These are phyloP conservation scores for Brassica carinata DNA, from an alignment of 345 rosid genomes.

Conservation along the genomic window DNA sequence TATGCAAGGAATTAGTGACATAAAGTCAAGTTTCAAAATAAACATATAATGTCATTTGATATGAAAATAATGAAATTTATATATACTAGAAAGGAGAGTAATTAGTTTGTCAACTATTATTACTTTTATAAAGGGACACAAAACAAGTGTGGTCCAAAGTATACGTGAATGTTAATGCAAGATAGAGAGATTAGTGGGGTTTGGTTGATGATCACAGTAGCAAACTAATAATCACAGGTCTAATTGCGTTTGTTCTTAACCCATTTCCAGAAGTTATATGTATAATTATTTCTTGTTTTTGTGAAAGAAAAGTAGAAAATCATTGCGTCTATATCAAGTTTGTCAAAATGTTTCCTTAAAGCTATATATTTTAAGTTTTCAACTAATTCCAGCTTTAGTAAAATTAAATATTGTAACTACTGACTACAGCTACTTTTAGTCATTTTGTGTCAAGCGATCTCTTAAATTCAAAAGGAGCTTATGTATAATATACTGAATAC, in stretches of 20 bases:
- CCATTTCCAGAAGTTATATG: not conserved
- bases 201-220: constrained; percentile 3
- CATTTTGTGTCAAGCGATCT: constrained; percentile 1
- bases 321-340: not conserved
- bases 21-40: not conserved
- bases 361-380: not conserved
- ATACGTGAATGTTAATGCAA: not conserved
- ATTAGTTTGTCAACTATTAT: not conserved
- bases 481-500: no score
- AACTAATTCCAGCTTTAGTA: not conserved
- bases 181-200: constrained; percentile 5
- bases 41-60: not conserved
- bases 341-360: not conserved
- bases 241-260: constrained; percentile 21
- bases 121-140: not conserved
- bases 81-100: not conserved
- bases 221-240: constrained; percentile 12
- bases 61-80: not conserved
- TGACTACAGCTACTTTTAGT: not conserved
- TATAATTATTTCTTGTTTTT: not conserved
- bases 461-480: not conserved
- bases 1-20: not conserved
- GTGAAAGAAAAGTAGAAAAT: not conserved
- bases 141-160: not conserved
- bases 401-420: not conserved